Conservation (phyloP, 148 eudicot species). For the Persicaria tinctoria region DNA sequence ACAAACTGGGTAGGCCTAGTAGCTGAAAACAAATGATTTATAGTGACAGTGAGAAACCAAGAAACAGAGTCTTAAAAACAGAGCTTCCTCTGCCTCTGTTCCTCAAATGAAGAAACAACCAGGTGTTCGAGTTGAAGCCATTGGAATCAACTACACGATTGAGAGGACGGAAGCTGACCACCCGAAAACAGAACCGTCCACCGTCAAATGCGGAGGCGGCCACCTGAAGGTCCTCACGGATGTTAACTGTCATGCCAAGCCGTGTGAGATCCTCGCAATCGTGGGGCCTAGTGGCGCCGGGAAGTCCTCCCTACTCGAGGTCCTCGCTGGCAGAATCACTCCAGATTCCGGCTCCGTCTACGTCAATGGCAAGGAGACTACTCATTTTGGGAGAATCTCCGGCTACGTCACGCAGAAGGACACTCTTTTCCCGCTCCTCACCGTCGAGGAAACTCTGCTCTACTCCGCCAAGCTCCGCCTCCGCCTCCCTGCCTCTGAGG, state of each 20-base stretch:
- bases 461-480: slow-evolving; percentile 70
- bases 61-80: too few relatives aligned
- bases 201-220: neutral
- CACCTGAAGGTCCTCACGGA: slow-evolving; percentile 43
- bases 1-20: too few relatives aligned
- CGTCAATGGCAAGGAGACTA: slow-evolving; percentile 36
- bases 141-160: slow-evolving; percentile 75
- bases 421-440: slow-evolving; percentile 81
- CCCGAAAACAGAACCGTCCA: neutral
- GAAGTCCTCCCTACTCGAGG: slow-evolving; percentile 76
- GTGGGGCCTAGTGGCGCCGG: slow-evolving; percentile 99
- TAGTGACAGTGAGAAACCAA: too few relatives aligned
- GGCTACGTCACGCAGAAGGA: slow-evolving; percentile 97
- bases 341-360: slow-evolving; percentile 52
- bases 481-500: slow-evolving; percentile 33
- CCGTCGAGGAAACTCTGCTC: slow-evolving; percentile 79
- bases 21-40: too few relatives aligned
- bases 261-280: slow-evolving; percentile 91
- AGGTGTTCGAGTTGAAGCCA: slow-evolving; percentile 91
- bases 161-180: neutral
- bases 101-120: slow-evolving; percentile 56
- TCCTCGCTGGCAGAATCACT: slow-evolving; percentile 72
- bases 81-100: too few relatives aligned
- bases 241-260: slow-evolving; percentile 65
- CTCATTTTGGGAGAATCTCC: slow-evolving; percentile 59